Base-by-base conservation (phyloP, 2,329 filamentous ascomycete genomes). In the Cladosporium velox region DNA sequence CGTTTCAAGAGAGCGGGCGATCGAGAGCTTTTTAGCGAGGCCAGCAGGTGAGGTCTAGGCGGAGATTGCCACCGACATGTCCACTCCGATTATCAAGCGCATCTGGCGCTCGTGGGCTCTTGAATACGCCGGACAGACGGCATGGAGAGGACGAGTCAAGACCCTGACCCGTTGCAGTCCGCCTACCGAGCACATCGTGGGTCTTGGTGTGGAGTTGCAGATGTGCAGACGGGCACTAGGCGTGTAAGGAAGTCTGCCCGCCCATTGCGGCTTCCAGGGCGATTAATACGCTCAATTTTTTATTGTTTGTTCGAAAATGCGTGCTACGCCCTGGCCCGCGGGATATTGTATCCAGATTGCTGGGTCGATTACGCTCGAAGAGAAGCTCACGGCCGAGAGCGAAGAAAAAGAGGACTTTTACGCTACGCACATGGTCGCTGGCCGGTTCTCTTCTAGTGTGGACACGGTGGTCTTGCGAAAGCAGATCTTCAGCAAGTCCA, bases 131-230 rank as follows among this genome's bases (percentile, higher is more conserved):
- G 51, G 51, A 47, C 51, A 34, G 26, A 44, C 32, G 51, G 61
- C 35, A 32, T 64, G 61, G 32, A 47, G 51, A 64, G 38, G 44
- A 54, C 59, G 59, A 62, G 59, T 62, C 59, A 62, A 32, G 59
- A 35, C 61, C 41, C 21, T 63, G 49, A 49, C 49, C 49, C 47
- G 47, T 41, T 54, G 24, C 30, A 63, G 60, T 15, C 30, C 47
- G 49, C 49, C 49, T 32, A 41, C 51, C 51, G 51, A 51, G 28
- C 32, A 21, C 30, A 26, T 52, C 61, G 51, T 55, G 51, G 49
- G 34, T 55, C 61, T 28, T 21, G 51, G 26, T 26, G 61, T 64
- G 61, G 61, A 64, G 61, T 24, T 41, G 34, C 35, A 51, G 35
- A 64, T 28, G 47, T 30, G n/a, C 35, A 38, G 34, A 64, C 51